phyloP scores from a whole-genome alignment of 352 stramenopile genomes.

The Pelagophyceae sp. region DNA sequence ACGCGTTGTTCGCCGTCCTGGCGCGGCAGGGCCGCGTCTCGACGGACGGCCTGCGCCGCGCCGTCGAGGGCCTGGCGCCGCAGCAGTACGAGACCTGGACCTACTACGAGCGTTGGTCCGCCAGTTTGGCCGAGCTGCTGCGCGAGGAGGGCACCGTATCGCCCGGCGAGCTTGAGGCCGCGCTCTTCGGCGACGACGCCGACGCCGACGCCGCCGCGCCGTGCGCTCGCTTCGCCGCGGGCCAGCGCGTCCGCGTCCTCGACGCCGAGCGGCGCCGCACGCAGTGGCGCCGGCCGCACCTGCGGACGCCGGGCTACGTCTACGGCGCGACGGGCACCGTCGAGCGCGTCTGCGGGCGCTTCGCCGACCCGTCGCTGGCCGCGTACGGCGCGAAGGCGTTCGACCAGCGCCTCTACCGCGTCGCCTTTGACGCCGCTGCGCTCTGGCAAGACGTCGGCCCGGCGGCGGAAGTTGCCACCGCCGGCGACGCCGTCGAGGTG shows the following conservation, averaged over 20 bases:
- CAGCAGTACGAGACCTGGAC: conserved; percentile 38
- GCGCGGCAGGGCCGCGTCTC: conserved; percentile 30
- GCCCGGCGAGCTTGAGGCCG: conserved; percentile 32
- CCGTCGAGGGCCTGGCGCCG: conserved; percentile 43
- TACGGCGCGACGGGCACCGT: conserved; percentile 44
- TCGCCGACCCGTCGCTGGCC: conserved; percentile 43
- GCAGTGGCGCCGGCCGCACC: conserved; percentile 46
- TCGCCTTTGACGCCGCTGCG: conserved; percentile 39
- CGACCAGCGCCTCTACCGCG: conserved; percentile 41
- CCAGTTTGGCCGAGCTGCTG: conserved; percentile 39
- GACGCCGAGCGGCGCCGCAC: conserved; percentile 21
- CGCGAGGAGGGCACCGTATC: conserved; percentile 39
- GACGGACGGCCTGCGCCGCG: conserved; percentile 44
- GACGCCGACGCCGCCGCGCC: neutral
- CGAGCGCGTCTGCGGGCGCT: conserved; percentile 35
- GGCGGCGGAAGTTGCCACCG: neutral
- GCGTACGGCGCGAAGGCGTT: conserved; percentile 40
- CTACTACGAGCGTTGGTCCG: conserved; percentile 51
- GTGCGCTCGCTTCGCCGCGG: conserved; percentile 32
- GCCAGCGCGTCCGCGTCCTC: conserved; percentile 45
- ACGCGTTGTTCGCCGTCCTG: conserved; percentile 36
- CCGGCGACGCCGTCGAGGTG: conserved; percentile 39
- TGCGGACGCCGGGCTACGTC: conserved; percentile 51
- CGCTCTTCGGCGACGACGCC: conserved; percentile 27
- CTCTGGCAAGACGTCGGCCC: conserved; percentile 39